Percentiles rank a stretch among this genome's conserved stretches.
phyloP scores from a whole-genome alignment of 179 eudicot genomes.

The Nepenthes alata region DNA sequence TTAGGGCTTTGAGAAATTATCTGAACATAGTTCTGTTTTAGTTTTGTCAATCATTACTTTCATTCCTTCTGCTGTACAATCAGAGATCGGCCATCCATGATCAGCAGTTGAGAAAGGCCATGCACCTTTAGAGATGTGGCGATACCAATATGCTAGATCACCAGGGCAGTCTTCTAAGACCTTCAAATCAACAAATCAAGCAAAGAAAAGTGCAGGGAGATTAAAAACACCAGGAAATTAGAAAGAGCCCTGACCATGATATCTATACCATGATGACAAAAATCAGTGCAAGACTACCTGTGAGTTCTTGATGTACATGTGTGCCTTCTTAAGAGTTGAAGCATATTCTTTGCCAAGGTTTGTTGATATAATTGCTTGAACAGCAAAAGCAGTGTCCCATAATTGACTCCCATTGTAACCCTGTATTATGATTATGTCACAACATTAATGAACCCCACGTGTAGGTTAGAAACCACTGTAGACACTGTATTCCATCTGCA shows the following conservation, averaged over 20 bases:
- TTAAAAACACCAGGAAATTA: background rate
- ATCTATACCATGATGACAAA: background rate
- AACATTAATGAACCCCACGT: slow-evolving; percentile 1
- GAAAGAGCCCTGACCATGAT: background rate
- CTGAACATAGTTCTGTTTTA: background rate
- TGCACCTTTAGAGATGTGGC: slow-evolving; percentile 49
- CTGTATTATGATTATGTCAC: slow-evolving; percentile 8
- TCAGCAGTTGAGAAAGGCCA: slow-evolving; percentile 48
- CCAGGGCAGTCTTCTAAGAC: slow-evolving; percentile 38
- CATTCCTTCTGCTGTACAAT: slow-evolving; percentile 41
- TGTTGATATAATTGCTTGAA: slow-evolving; percentile 28
- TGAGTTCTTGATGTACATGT: slow-evolving; percentile 18
- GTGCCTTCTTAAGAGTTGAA: slow-evolving; percentile 19
- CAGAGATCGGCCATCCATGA: slow-evolving; percentile 53
- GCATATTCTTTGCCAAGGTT: slow-evolving; percentile 21
- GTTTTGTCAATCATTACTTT: slow-evolving; percentile 21
- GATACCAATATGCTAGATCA: slow-evolving; percentile 34
- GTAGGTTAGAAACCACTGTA: background rate
- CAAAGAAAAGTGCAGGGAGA: slow-evolving; percentile 1
- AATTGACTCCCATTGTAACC: slow-evolving; percentile 29
- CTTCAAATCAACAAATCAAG: slow-evolving; percentile 14
- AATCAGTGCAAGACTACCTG: slow-evolving; percentile 13
- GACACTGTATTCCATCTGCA: too few species aligned
- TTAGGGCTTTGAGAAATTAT: slow-evolving; percentile 7
- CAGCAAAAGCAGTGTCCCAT: slow-evolving; percentile 26